These are phyloP conservation scores for Plectosphaerella sp. DNA, from an alignment of 2,329 filamentous ascomycete genomes.

Conservation along the genomic window DNA sequence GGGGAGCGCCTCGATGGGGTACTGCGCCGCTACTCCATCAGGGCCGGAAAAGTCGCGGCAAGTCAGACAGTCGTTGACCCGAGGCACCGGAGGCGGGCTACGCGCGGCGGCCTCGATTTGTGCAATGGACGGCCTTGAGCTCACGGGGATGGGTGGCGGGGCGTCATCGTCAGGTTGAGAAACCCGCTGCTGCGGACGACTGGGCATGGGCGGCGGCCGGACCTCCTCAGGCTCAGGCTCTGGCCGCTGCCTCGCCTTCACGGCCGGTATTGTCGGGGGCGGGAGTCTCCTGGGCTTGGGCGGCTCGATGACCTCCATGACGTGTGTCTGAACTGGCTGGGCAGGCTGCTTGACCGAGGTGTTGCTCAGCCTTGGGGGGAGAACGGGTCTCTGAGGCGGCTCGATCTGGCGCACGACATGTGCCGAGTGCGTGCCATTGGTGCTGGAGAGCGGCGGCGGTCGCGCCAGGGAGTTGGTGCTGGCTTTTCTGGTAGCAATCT, in stretches of 20 bases:
- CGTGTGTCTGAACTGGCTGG: slow-evolving; percentile 5
- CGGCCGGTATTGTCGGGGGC: slow-evolving; percentile 7
- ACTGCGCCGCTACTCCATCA: slow-evolving; percentile 72
- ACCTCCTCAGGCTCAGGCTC: background rate
- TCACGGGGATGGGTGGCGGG: slow-evolving; percentile 48
- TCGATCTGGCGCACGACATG: slow-evolving; percentile 28
- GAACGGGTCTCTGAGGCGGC: slow-evolving; percentile 29
- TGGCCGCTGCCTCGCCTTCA: slow-evolving; percentile 4
- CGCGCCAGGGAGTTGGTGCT: background rate
- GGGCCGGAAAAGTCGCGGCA: slow-evolving; percentile 86
- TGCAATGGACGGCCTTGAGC: slow-evolving; percentile 46
- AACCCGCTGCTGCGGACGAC: background rate
- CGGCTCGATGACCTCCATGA: slow-evolving; percentile 3
- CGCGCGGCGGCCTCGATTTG: slow-evolving; percentile 42
- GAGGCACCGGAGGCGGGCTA: slow-evolving; percentile 18
- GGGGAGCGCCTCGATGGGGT: slow-evolving; percentile 69
- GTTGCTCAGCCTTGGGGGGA: slow-evolving; percentile 49
- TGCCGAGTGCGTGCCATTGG: slow-evolving; percentile 31
- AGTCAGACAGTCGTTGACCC: slow-evolving; percentile 56
- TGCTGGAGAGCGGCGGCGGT: slow-evolving; percentile 21
- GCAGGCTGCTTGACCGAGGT: slow-evolving; percentile 33
- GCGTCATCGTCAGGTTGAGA: slow-evolving; percentile 21
- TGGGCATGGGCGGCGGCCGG: slow-evolving; percentile 7
- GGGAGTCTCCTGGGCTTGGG: slow-evolving; percentile 9
- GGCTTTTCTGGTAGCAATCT: slow-evolving; percentile 16